These are phyloP conservation scores for Aspergillus olivimuriae DNA, from an alignment of 495 filamentous ascomycete genomes.

Conservation along the genomic window DNA sequence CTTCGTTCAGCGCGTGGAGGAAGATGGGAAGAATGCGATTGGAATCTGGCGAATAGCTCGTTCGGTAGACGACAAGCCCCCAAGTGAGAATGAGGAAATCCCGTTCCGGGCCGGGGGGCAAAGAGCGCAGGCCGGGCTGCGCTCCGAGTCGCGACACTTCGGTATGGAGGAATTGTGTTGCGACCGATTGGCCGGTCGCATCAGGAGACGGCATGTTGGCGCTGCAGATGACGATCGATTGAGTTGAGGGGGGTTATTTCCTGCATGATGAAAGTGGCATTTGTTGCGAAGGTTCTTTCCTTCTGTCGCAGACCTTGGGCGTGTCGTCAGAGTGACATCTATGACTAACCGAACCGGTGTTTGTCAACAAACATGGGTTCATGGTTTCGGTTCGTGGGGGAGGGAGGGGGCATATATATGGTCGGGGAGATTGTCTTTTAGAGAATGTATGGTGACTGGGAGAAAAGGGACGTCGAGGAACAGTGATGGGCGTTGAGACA, in stretches of 20 bases:
- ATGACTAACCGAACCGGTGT: too few relatives aligned
- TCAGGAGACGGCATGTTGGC: conserved; percentile 1
- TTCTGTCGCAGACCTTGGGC: too few relatives aligned
- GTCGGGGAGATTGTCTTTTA: too few relatives aligned
- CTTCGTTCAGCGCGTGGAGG: conserved; percentile 20
- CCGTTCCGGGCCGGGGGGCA: conserved; percentile 19
- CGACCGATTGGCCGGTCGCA: background rate
- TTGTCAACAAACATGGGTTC: too few relatives aligned
- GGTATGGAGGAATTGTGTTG: conserved; percentile 18
- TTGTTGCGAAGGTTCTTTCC: too few relatives aligned
- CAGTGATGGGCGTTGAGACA: background rate
- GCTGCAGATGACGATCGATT: background rate
- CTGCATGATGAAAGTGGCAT: background rate
- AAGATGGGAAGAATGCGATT: conserved; percentile 17
- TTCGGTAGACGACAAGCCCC: conserved; percentile 26
- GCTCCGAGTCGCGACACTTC: conserved; percentile 25
- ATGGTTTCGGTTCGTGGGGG: too few relatives aligned
- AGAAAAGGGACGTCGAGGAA: too few relatives aligned
- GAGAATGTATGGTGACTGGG: too few relatives aligned
- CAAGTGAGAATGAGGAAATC: conserved; percentile 26
- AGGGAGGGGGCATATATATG: too few relatives aligned
- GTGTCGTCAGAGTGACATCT: conserved; percentile 8
- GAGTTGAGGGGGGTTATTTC: background rate
- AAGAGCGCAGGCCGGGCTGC: conserved; percentile 19
- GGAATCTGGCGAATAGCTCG: conserved; percentile 18